Percentiles rank a stretch among this genome's conserved stretches.
phyloP scores from a whole-genome alignment of 2,329 filamentous ascomycete species.

The Cladobotryum protrusum region DNA sequence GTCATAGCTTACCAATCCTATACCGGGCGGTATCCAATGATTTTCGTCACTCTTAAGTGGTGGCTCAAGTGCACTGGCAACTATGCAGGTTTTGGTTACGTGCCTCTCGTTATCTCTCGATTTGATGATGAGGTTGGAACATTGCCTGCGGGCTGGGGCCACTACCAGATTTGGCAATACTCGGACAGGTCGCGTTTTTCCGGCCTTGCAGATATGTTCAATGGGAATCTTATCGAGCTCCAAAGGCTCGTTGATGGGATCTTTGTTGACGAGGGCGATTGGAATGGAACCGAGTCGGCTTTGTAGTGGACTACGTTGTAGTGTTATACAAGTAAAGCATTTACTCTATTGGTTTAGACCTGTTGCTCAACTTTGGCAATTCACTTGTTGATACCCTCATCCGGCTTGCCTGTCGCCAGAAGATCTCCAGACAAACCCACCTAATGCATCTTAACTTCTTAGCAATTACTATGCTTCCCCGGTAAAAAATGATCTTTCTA shows the following conservation, averaged over 20 bases:
- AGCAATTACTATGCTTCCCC: no score
- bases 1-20: slow-evolving; percentile 41
- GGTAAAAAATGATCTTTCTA: no score
- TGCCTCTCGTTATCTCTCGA: slow-evolving; percentile 42
- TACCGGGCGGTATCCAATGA: slow-evolving; percentile 44
- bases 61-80: slow-evolving; percentile 49
- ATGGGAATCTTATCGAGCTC: slow-evolving; percentile 16
- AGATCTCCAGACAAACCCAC: no score
- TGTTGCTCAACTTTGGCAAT: no score
- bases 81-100: slow-evolving; percentile 37
- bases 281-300: no score
- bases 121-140: slow-evolving; percentile 37
- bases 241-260: slow-evolving; percentile 14
- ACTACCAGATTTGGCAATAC: slow-evolving; percentile 43
- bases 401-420: no score
- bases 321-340: no score
- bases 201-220: slow-evolving; percentile 18
- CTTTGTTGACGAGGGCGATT: no score
- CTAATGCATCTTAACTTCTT: no score
- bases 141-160: slow-evolving; percentile 45
- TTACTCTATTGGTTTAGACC: no score
- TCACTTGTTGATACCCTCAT: no score
- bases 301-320: no score
- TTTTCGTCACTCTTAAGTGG: slow-evolving; percentile 49
- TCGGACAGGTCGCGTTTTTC: slow-evolving; percentile 15